Base-by-base conservation (phyloP, 1,284 basidiomycete species). In the Ganoderma leucocontextum region DNA sequence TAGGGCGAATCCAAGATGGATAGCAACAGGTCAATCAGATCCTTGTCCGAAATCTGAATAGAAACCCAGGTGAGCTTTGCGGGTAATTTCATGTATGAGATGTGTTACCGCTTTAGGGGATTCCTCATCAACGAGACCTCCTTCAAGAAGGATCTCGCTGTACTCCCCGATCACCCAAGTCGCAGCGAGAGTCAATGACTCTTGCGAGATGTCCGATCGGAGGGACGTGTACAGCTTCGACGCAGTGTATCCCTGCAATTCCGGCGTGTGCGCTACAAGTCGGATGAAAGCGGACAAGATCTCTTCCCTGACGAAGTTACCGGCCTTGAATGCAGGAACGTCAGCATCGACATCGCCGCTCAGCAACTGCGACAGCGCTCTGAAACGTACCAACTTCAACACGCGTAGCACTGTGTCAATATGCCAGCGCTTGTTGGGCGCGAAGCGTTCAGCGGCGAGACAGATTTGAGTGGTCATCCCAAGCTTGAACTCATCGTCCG, bases 161-260 rank as follows among this genome's bases (percentile, higher is more conserved):
- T 98, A 99, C 82, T 99, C 98, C 64, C 98, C 98, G 66, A 99
- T 91, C 47, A 98, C 87, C 98, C 98, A 99, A 0, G 97, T 93
- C 0, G 96, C 91, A 2, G 95, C 94, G 12, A 99, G 84, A 0
- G 98, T 98, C 44, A 99, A 84, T 9, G 95, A 95, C 77, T 99
- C 97, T 78, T 99, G 98, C 1, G 97, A 99, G 49, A 99, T 93
- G 80, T 99, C 98, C 1, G 88, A 85, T 66, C 92, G 93, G 19
- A 99, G 87, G 2, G 97, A 94, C 1, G 91, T 86, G 79, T 95
- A 99, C 29, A 99, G 84, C 75, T 95, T 95, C 71, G 97, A 97
- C 9, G 96, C 91, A 0, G 97, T 98, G 81, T 99, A 99, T 15
- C 92, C 92, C 81, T 99, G 98, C 52, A 99, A 84, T 79, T 99